Evolutionary conservation across 345 rosid species (phyloP).

Genomic region (Microcos paniculata): DNA sequence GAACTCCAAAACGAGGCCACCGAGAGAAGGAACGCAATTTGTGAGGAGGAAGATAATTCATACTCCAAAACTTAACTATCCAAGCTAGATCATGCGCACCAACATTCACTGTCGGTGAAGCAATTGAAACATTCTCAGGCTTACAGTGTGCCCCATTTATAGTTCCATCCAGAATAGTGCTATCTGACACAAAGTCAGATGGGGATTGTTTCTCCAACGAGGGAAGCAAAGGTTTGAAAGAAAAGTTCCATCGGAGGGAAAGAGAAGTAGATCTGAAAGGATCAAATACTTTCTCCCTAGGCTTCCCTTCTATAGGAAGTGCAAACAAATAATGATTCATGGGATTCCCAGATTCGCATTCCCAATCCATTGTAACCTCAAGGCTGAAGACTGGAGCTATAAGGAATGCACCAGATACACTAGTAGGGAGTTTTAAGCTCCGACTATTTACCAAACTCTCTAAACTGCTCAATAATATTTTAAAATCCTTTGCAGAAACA

Average conservation of each 20-base stretch:
- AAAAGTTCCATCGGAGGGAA: constrained; percentile 89
- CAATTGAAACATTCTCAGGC: constrained; percentile 39
- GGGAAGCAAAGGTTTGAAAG: constrained; percentile 57
- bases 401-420: constrained; percentile 57
- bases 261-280: constrained; percentile 95
- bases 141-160: constrained; percentile 35
- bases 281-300: constrained; percentile 81
- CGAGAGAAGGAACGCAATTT: constrained; percentile 86
- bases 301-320: constrained; percentile 79
- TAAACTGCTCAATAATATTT: constrained; percentile 76
- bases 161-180: constrained; percentile 25
- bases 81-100: constrained; percentile 99
- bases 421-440: constrained; percentile 58
- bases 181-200: constrained; percentile 39
- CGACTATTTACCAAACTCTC: constrained; percentile 73
- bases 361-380: constrained; percentile 95
- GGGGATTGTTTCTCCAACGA: constrained; percentile 41
- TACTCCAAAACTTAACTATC: constrained; percentile 73
- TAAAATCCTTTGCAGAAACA: constrained; percentile 77
- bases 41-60: constrained; percentile 93
- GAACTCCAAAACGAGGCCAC: constrained; percentile 94
- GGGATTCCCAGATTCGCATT: constrained; percentile 83
- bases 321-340: constrained; percentile 90
- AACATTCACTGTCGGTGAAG: constrained; percentile 62
- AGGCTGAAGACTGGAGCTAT: constrained; percentile 74